Evolutionary conservation across 257 asterid species (phyloP).

Genomic region (Haberlea rhodopensis): DNA sequence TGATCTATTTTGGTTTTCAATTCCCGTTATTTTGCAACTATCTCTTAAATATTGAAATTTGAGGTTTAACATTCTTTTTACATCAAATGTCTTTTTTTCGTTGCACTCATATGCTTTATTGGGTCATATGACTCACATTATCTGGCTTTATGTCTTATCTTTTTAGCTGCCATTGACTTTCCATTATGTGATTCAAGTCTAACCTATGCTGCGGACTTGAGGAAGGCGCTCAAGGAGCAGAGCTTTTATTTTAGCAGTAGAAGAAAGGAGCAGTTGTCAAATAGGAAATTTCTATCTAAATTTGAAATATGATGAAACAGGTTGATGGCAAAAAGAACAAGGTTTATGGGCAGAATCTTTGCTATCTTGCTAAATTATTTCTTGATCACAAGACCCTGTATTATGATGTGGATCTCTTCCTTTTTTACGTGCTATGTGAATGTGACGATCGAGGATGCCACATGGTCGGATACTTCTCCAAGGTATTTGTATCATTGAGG

Average conservation of each 20-base stretch:
- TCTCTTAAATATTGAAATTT: neutral
- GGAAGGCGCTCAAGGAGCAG: too few species aligned
- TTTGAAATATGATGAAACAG: constrained; percentile 43
- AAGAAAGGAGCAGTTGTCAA: neutral
- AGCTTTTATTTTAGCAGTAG: too few species aligned
- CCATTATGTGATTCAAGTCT: too few species aligned
- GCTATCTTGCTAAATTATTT: constrained; percentile 89
- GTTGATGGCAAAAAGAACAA: constrained; percentile 98
- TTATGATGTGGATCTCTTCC: constrained; percentile 82
- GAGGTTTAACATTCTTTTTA: too few species aligned
- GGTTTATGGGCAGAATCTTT: constrained; percentile 92
- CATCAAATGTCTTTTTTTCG: too few species aligned
- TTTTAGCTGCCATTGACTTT: too few species aligned
- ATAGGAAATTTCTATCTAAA: constrained; percentile 17
- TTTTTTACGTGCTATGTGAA: constrained; percentile 86
- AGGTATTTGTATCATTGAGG: constrained; percentile 42
- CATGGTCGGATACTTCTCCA: constrained; percentile 98
- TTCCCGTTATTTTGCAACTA: neutral
- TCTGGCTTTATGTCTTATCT: too few species aligned
- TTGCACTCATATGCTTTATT: too few species aligned
- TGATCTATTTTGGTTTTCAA: neutral
- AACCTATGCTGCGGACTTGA: too few species aligned
- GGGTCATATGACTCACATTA: too few species aligned
- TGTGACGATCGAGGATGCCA: constrained; percentile 98
- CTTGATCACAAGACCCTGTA: constrained; percentile 94